Evolutionary conservation across 2,329 filamentous ascomycete genomes (phyloP).

Genomic region (Fusarium gaditjirri): DNA sequence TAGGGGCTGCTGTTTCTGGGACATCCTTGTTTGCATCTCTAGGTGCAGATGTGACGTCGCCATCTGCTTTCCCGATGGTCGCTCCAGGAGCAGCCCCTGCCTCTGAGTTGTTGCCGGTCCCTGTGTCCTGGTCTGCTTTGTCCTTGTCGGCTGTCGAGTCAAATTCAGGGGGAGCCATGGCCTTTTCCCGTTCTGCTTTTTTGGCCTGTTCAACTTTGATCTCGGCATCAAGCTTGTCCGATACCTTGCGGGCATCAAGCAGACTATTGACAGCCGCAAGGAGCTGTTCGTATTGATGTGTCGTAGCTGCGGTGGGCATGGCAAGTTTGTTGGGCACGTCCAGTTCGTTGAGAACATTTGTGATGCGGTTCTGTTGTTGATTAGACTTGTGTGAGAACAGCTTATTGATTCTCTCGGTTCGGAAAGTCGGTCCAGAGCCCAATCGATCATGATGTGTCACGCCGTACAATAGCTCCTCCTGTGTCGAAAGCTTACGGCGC

Average conservation of each 20-base stretch:
- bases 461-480: constrained; percentile 83
- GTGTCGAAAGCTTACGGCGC: constrained; percentile 76
- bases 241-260: constrained; percentile 77
- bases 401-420: constrained; percentile 83
- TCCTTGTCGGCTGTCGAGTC: constrained; percentile 35
- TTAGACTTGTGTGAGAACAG: constrained; percentile 81
- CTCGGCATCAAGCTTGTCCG: constrained; percentile 80
- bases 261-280: constrained; percentile 74
- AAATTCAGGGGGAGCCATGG: constrained; percentile 25
- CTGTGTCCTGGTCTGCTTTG: constrained; percentile 13
- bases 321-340: constrained; percentile 75
- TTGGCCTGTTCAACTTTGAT: constrained; percentile 69
- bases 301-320: constrained; percentile 79
- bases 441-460: constrained; percentile 88
- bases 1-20: constrained; percentile 11
- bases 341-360: constrained; percentile 75
- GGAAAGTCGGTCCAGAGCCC: constrained; percentile 87
- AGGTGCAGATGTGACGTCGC: constrained; percentile 5
- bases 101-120: constrained; percentile 25
- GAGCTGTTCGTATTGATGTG: constrained; percentile 76
- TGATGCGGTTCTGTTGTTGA: constrained; percentile 80
- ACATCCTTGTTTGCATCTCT: constrained; percentile 36
- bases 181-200: constrained; percentile 63
- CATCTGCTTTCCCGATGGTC: constrained; percentile 24
- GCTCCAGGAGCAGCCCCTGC: constrained; percentile 3